Percentiles rank a stretch among this genome's conserved stretches.
These are phyloP conservation scores for Cadophora sp. DNA, from an alignment of 2,329 filamentous ascomycete species.

Conservation along the genomic window DNA sequence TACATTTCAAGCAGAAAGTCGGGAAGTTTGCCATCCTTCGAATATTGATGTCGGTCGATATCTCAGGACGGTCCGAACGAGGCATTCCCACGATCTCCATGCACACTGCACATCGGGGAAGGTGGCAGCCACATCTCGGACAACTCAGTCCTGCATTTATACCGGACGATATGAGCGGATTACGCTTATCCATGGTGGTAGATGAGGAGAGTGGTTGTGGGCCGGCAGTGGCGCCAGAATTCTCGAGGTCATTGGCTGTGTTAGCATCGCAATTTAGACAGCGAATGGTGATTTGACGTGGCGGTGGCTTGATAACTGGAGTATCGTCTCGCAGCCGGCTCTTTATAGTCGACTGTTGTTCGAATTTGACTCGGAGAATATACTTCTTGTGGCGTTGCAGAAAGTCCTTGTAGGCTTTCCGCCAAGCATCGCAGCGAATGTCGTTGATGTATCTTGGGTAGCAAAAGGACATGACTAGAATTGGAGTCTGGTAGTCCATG, in stretches of 20 bases:
- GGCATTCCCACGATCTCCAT: conserved; percentile 70
- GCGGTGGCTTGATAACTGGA: conserved; percentile 68
- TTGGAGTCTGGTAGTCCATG: conserved; percentile 79
- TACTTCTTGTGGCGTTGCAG: conserved; percentile 76
- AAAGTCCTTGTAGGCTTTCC: conserved; percentile 72
- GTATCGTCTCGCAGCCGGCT: conserved; percentile 67
- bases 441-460: conserved; percentile 80
- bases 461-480: conserved; percentile 75
- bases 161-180: conserved; percentile 63
- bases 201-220: conserved; percentile 32
- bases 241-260: conserved; percentile 51
- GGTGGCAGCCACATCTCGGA: conserved; percentile 69
- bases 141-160: conserved; percentile 68
- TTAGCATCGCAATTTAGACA: conserved; percentile 78
- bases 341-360: conserved; percentile 75
- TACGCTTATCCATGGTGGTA: conserved; percentile 45
- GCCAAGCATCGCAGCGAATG: conserved; percentile 76
- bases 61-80: conserved; percentile 63
- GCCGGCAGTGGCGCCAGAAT: conserved; percentile 29
- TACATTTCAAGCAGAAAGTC: conserved; percentile 73
- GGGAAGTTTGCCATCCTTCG: conserved; percentile 63
- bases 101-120: conserved; percentile 72
- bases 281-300: conserved; percentile 74
- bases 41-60: conserved; percentile 53
- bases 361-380: conserved; percentile 77